These are phyloP conservation scores for Xanthoconium separans DNA, from an alignment of 1,284 basidiomycete genomes.

Conservation along the genomic window DNA sequence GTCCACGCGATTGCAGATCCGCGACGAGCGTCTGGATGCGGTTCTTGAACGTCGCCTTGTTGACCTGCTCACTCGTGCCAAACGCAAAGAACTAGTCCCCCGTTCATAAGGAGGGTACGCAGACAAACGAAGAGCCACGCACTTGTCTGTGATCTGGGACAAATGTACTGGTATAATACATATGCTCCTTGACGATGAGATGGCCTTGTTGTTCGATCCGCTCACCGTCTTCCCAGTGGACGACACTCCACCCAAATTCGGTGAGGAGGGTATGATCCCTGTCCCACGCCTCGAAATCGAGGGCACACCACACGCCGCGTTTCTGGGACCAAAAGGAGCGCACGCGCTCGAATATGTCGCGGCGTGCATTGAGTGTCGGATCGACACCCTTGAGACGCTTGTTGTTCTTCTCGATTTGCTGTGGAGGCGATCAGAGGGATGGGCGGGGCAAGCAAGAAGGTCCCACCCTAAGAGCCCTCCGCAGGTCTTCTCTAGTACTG, in stretches of 20 bases:
- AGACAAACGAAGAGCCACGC: slow-evolving; percentile 15
- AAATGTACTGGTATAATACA: slow-evolving; percentile 57
- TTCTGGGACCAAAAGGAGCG: slow-evolving; percentile 61
- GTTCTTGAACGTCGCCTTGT: slow-evolving; percentile 49
- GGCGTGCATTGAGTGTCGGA: slow-evolving; percentile 51
- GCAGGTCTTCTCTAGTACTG: slow-evolving; percentile 50
- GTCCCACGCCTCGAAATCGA: slow-evolving; percentile 84
- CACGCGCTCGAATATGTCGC: slow-evolving; percentile 63
- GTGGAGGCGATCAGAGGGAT: slow-evolving; percentile 5
- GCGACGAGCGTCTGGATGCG: slow-evolving; percentile 52
- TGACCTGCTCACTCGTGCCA: slow-evolving; percentile 56
- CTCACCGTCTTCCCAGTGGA: slow-evolving; percentile 54
- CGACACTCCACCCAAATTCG: slow-evolving; percentile 71
- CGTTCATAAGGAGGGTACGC: background rate
- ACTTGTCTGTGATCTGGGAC: slow-evolving; percentile 65
- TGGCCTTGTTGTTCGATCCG: slow-evolving; percentile 54
- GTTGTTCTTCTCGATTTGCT: slow-evolving; percentile 78
- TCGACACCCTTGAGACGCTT: slow-evolving; percentile 66
- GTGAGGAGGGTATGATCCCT: slow-evolving; percentile 66
- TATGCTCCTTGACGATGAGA: slow-evolving; percentile 64
- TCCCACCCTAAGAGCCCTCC: slow-evolving; percentile 56
- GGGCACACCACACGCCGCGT: slow-evolving; percentile 66
- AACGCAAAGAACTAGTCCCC: slow-evolving; percentile 60
- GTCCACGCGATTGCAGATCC: slow-evolving; percentile 44
- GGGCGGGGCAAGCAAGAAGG: too few relatives aligned